Conservation (phyloP, 73 alveolate genomes). For the Uronychia setigera region DNA sequence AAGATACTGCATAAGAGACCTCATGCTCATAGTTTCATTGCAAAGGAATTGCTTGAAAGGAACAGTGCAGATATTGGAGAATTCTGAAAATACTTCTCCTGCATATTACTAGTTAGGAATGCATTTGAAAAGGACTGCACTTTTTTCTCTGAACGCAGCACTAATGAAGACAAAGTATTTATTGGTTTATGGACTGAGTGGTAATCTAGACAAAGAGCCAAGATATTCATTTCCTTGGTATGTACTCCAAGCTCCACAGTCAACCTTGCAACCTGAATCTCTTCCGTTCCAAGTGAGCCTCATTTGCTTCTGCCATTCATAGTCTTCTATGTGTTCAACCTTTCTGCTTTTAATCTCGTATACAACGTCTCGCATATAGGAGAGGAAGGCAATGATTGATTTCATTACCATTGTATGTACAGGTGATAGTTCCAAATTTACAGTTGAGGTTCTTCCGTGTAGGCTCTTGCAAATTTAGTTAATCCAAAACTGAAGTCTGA, state of each 20-base stretch:
- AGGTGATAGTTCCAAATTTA: conserved; percentile 32
- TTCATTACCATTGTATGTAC: conserved; percentile 53
- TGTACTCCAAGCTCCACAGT: conserved; percentile 77
- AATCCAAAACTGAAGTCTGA: conserved; percentile 77
- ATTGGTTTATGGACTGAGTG: conserved; percentile 41
- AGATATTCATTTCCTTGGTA: conserved; percentile 55
- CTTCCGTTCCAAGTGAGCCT: conserved; percentile 75
- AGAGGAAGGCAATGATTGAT: conserved; percentile 48
- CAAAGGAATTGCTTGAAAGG: conserved; percentile 33
- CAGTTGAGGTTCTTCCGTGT: conserved; percentile 29
- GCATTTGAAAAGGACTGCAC: conserved; percentile 45
- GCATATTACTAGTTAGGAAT: conserved; percentile 32
- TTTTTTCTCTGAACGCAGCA: conserved; percentile 44
- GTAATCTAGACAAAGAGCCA: conserved; percentile 30
- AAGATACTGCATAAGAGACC: conserved; percentile 17
- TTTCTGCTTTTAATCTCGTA: conserved; percentile 33
- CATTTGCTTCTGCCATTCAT: conserved; percentile 79
- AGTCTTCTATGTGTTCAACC: conserved; percentile 53
- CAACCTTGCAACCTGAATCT: conserved; percentile 68
- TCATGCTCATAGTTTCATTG: conserved; percentile 26
- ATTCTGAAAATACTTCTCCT: conserved; percentile 42
- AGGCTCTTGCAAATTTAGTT: conserved; percentile 65
- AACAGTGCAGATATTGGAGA: conserved; percentile 37
- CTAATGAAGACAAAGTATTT: conserved; percentile 47
- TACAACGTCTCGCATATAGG: conserved; percentile 71